Evolutionary conservation across 768 basidiomycete genomes (phyloP), one percentile per base, ranked within the genome.

Genomic region (Pleurotus cornucopiae): DNA sequence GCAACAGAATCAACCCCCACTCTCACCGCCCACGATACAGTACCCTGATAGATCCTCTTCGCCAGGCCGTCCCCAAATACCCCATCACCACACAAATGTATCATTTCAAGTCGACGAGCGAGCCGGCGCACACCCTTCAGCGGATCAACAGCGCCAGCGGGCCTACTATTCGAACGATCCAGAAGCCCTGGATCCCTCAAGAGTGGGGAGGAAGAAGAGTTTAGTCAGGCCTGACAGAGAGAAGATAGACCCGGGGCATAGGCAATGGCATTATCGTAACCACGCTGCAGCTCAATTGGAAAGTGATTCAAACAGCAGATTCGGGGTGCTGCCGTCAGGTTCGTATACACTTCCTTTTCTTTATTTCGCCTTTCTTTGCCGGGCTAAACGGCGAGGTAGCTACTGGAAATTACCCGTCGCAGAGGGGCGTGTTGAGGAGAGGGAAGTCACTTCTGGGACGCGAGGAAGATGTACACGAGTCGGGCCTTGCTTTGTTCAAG

Each of bases 161-260:
- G 69, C 67, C 75, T 70, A 79, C 61, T 71, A 75, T 62, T 72
- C 76, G 57, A 78, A 75, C 67, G 77, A 79, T 60, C 71, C 76
- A 45, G 81, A 81, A 57, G 70, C 66, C 46, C 71, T 70, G 40
- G 83, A 83, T 61, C 75, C 78, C 2, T 70, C 75, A 13, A 75
- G 77, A 57, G 80, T 91, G 5, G 73, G 77, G 57, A 75, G 97
- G 67, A 98, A 97, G 79, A 95, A 94, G 79, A 91, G 88, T 67
- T 79, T 99, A 14, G 91, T 98, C 53, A 77, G 81, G 55, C 96
- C 96, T 4, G 96, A 99, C 71, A 78, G 96, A 56, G 95, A 97
- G 76, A 93, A 95, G 78, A 91, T 98, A 62, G 94, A 98, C 65
- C 94, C 94, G 7, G 85, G 85, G 41, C 94, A 98, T 76, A 82